Evolutionary conservation across 768 basidiomycete species (phyloP).

Genomic region (Leccinum subgranulosum): DNA sequence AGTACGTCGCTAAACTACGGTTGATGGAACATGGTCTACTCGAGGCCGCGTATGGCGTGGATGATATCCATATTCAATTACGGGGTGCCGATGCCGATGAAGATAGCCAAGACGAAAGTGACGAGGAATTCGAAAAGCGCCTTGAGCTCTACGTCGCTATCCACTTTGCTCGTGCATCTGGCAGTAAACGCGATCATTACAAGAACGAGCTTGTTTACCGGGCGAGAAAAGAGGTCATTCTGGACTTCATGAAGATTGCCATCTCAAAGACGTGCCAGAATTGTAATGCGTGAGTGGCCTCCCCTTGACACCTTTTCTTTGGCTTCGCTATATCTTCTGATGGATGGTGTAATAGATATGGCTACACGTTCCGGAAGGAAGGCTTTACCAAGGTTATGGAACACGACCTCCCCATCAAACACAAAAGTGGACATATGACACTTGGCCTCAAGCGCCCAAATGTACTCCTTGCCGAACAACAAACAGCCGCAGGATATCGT

Average conservation of each 20-base stretch:
- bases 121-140: slow-evolving; percentile 58
- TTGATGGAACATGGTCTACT: slow-evolving; percentile 88
- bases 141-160: slow-evolving; percentile 65
- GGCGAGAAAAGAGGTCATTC: slow-evolving; percentile 76
- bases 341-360: slow-evolving; percentile 44
- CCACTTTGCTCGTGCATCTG: slow-evolving; percentile 39
- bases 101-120: slow-evolving; percentile 52
- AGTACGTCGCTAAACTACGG: slow-evolving; percentile 82
- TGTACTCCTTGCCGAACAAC: slow-evolving; percentile 57
- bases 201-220: slow-evolving; percentile 89
- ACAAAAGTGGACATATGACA: slow-evolving; percentile 58
- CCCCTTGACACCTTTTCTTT: background rate
- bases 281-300: slow-evolving; percentile 79
- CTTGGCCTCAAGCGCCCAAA: slow-evolving; percentile 66
- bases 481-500: slow-evolving; percentile 23
- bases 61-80: slow-evolving; percentile 55
- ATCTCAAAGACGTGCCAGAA: slow-evolving; percentile 75
- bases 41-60: slow-evolving; percentile 73
- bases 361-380: slow-evolving; percentile 91
- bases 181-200: slow-evolving; percentile 75
- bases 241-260: slow-evolving; percentile 72
- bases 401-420: slow-evolving; percentile 80
- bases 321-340: background rate
- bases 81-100: slow-evolving; percentile 31
- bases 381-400: slow-evolving; percentile 93